These are phyloP conservation scores for Cadophora sp. DNA, from an alignment of 2,329 filamentous ascomycete genomes.

Conservation along the genomic window DNA sequence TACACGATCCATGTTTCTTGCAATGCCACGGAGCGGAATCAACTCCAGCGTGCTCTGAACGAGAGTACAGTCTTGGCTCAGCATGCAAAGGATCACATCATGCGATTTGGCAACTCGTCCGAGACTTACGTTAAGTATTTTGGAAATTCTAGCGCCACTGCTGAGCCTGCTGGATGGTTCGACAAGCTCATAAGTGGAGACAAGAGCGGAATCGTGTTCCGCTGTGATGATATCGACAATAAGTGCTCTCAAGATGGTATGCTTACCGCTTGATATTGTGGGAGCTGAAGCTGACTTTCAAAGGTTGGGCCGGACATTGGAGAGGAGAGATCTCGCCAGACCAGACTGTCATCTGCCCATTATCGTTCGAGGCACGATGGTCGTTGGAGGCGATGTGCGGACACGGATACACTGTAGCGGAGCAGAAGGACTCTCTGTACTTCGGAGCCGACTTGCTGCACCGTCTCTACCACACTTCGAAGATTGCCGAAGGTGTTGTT, in stretches of 20 bases:
- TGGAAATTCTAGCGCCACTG: constrained; percentile 59
- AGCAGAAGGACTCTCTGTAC: constrained; percentile 62
- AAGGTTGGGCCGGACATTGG: constrained; percentile 73
- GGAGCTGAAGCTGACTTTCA: not conserved
- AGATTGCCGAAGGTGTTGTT: constrained; percentile 63
- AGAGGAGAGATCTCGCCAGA: constrained; percentile 67
- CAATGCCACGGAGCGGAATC: constrained; percentile 64
- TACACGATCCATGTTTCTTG: constrained; percentile 69
- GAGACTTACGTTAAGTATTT: constrained; percentile 71
- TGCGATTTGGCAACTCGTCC: constrained; percentile 56
- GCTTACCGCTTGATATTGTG: constrained; percentile 20
- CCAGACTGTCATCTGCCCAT: constrained; percentile 73
- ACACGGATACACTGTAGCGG: constrained; percentile 66
- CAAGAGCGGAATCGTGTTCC: constrained; percentile 63
- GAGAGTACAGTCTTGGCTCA: constrained; percentile 64
- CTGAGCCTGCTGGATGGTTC: constrained; percentile 66
- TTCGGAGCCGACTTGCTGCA: constrained; percentile 73
- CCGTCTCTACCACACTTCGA: constrained; percentile 67
- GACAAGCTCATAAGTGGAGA: constrained; percentile 65
- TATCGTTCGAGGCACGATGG: constrained; percentile 64
- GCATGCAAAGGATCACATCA: constrained; percentile 66
- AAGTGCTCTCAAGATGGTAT: constrained; percentile 62
- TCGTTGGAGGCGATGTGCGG: constrained; percentile 66
- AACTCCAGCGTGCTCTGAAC: constrained; percentile 61
- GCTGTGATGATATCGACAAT: constrained; percentile 71